Evolutionary conservation across 2,329 filamentous ascomycete species (phyloP), one percentile per base, ranked within the genome.

Genomic region (Corniculantispora saksenae): DNA sequence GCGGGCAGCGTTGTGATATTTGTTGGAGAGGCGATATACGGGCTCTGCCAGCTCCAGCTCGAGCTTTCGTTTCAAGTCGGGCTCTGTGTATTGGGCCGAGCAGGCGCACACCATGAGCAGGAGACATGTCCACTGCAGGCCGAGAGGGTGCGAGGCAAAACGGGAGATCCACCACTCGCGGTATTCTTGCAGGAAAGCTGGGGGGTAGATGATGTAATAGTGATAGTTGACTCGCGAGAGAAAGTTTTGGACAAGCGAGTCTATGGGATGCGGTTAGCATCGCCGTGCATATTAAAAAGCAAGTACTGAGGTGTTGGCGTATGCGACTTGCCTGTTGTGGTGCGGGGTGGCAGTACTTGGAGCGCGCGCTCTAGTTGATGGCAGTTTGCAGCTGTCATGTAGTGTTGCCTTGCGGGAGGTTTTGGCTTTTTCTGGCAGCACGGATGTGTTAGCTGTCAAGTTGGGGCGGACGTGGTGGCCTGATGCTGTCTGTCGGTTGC

Each of bases 31-130:
- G 8, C 66, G 66, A 38, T 73, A 71, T 8, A 73, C 68, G 2
- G 70, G 66, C 45, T 74, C 68, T 13, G 71, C 72, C 6, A 78
- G 70, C 23, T 78, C 76, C 21, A 58, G 55, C 60, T 76, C 71
- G 6, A 79, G 71, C 43, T 71, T 77, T 8, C 66, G 65, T 54
- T 75, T 70, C 12, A 78, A 65, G 17, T 74, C 72, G 9, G 64
- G 53, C 15, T 75, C 69, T 40, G 74, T 70, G 66, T 78, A 74
- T 66, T 78, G 76, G 9, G 72, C 69, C 1, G 76, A 72, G 66
- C 77, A 79, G 19, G 77, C 77, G 65, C 77, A 79, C 7, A 78
- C 69, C 69, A 73, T 77, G 48, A 79, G 69, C 47, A 79, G 72
- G 10, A 79, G 73, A 58, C 75, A 76, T 9, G 78, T 79, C 76